Evolutionary conservation across 2,329 filamentous ascomycete species (phyloP).

Genomic region (Botryosphaeria dothidea): DNA sequence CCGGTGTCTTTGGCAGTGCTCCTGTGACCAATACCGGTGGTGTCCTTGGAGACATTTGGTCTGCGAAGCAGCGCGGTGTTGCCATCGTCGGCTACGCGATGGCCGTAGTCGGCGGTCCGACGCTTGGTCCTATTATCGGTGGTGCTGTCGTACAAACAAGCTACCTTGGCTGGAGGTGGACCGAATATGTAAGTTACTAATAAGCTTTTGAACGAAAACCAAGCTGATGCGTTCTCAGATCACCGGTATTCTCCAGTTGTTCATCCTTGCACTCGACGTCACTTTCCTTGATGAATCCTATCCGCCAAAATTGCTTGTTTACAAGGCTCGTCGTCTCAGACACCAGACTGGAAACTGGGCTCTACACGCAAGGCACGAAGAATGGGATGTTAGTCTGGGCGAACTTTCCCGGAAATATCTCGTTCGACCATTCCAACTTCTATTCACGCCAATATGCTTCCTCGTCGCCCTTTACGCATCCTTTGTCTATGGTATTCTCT

Average conservation of each 20-base stretch:
- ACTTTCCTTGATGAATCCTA: slow-evolving; percentile 30
- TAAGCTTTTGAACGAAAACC: neutral
- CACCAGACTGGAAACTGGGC: slow-evolving; percentile 52
- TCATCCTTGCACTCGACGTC: slow-evolving; percentile 17
- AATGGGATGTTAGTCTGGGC: slow-evolving; percentile 63
- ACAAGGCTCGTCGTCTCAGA: slow-evolving; percentile 49
- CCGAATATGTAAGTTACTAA: slow-evolving; percentile 46
- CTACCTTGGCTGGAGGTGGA: slow-evolving; percentile 56
- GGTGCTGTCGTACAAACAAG: slow-evolving; percentile 39
- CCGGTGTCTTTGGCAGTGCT: neutral
- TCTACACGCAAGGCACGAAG: slow-evolving; percentile 45
- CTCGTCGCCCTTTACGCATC: slow-evolving; percentile 67
- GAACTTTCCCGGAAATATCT: slow-evolving; percentile 68
- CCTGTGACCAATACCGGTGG: neutral
- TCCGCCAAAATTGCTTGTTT: slow-evolving; percentile 48
- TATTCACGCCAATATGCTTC: slow-evolving; percentile 69
- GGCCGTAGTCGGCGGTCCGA: slow-evolving; percentile 33
- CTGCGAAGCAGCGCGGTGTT: neutral
- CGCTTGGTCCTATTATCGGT: neutral
- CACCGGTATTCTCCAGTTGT: slow-evolving; percentile 19
- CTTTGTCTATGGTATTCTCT: slow-evolving; percentile 54
- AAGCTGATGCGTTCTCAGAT: neutral
- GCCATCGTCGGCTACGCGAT: slow-evolving; percentile 1
- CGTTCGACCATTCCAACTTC: slow-evolving; percentile 67
- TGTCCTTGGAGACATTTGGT: neutral